Base-by-base conservation (phyloP, 805 yeast species). In the Saccharomycodes ludwigii region DNA sequence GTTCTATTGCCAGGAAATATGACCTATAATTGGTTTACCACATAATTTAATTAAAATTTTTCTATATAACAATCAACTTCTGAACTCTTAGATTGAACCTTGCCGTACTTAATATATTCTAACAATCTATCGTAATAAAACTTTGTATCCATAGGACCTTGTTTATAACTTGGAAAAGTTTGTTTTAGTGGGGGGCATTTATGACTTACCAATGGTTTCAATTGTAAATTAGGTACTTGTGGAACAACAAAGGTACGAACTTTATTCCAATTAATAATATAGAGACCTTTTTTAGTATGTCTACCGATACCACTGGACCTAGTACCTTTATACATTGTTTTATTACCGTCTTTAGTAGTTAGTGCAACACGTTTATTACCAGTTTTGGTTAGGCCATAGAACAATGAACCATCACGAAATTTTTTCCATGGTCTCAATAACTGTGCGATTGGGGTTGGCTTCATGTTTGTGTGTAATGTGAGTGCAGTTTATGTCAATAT, bases 211-310 rank as follows among this genome's bases (percentile, higher is more conserved):
- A 83, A 65, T 4, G 97, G 86, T 47, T 71, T 77, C 39, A 88
- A 63, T 28, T 59, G 54, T 10, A 48, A 34, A 38, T 64, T 64
- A 40, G 47, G 52, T 48, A 50, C 46, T 7, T 46, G 44, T 11
- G 98, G 98, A 7, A 75, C 84, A 3, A 82, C 94, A 56, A 76
- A 91, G 0, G 97, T 84, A 47, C 95, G 69, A 19, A 88, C 97
- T 50, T 77, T 84, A 27, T 59, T 56, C 83, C 94, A 88, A 59
- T 82, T 69, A 39, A 91, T 70, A 5, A 71, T 62, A 56, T 84
- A 91, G 15, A 71, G 68, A 33, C 94, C 96, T 38, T 65, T 67
- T 21, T 66, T 63, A 33, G 91, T 79, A 50, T 77, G 73, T 32
- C 64, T 66, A 52, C 99, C 99, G 40, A 84, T 73, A 55, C 96